Evolutionary conservation across 2,329 filamentous ascomycete genomes (phyloP).

Genomic region (Ophiocordyceps camponoti-leonardi): DNA sequence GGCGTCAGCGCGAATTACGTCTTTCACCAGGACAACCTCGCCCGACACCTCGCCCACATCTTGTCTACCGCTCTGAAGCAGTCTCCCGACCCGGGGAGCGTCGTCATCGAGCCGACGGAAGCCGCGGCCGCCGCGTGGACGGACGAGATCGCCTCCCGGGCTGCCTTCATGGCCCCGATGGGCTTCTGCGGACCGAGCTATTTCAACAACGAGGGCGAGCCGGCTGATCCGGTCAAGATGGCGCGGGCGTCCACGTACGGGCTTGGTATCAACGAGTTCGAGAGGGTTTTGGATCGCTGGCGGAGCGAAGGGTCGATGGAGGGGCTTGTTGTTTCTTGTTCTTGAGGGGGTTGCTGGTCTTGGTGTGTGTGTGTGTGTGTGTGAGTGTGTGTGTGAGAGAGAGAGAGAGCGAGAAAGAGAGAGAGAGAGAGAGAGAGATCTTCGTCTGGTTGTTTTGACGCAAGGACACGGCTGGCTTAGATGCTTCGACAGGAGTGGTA

Average conservation of each 20-base stretch:
- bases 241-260: slow-evolving; percentile 10
- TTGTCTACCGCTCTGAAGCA: slow-evolving; percentile 8
- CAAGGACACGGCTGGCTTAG: no score
- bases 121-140: slow-evolving; percentile 20
- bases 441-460: no score
- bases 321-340: slow-evolving; percentile 3
- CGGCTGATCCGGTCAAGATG: slow-evolving; percentile 13
- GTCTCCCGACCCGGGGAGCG: slow-evolving; percentile 3
- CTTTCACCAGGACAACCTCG: slow-evolving; percentile 16
- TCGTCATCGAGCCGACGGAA: slow-evolving; percentile 24
- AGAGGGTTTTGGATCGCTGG: slow-evolving; percentile 11
- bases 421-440: no score
- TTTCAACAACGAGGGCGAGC: slow-evolving; percentile 26
- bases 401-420: no score
- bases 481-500: no score
- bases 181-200: slow-evolving; percentile 37
- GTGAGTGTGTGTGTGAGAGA: no score
- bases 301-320: slow-evolving; percentile 12
- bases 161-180: slow-evolving; percentile 17
- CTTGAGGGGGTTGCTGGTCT: not conserved
- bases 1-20: slow-evolving; percentile 20
- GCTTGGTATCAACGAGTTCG: slow-evolving; percentile 9
- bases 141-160: not conserved
- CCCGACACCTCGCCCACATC: slow-evolving; percentile 25
- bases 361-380: no score